Evolutionary conservation across 345 rosid genomes (phyloP).

Genomic region (Anastatica hierochuntica): DNA sequence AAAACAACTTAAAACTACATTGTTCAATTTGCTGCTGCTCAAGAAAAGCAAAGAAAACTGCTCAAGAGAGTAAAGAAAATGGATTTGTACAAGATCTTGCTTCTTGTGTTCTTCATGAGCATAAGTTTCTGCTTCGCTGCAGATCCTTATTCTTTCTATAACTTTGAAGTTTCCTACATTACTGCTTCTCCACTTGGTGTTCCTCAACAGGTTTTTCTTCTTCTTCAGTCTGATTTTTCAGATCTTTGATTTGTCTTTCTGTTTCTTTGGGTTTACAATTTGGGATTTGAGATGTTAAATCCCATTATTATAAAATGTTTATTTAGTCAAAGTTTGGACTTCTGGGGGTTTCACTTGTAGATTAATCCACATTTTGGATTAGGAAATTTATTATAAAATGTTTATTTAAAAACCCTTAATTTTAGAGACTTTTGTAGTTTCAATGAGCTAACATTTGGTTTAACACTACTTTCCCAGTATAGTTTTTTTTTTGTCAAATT

Average conservation of each 20-base stretch:
- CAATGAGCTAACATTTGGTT: not conserved
- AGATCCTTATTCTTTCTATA: constrained; percentile 56
- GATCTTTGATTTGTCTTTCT: constrained; percentile 22
- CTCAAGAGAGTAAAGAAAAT: constrained; percentile 21
- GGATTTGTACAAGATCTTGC: constrained; percentile 38
- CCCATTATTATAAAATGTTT: too few relatives aligned
- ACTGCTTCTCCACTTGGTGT: constrained; percentile 96
- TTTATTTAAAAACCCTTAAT: not conserved
- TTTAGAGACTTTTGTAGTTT: not conserved
- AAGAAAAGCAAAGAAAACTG: constrained; percentile 5
- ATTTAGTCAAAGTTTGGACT: not conserved
- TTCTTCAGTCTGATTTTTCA: not conserved
- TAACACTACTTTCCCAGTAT: not conserved
- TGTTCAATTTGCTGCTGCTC: constrained; percentile 10
- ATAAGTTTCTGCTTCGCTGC: constrained; percentile 44
- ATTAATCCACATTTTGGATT: constrained; percentile 7
- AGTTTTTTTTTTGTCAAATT: not conserved
- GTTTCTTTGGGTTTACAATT: not conserved
- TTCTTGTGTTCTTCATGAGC: constrained; percentile 43
- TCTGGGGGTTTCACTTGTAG: not conserved
- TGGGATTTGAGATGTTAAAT: not conserved
- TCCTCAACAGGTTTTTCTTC: constrained; percentile 65
- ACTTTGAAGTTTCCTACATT: constrained; percentile 83
- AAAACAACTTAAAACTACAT: not conserved
- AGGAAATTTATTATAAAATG: too few relatives aligned